These are phyloP conservation scores for Parafenestella ontariensis DNA, from an alignment of 2,329 filamentous ascomycete species.

Conservation along the genomic window DNA sequence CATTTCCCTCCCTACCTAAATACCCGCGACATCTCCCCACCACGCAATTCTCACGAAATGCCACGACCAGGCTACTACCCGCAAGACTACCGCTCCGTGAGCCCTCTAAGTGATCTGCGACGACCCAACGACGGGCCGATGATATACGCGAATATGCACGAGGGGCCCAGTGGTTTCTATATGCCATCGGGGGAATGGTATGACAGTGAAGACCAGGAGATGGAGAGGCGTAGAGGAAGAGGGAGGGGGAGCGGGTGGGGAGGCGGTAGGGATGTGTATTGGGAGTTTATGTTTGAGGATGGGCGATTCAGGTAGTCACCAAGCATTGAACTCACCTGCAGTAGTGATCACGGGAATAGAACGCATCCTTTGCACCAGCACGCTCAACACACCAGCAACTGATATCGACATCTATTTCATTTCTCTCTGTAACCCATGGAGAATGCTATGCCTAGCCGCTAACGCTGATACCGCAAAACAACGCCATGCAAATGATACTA, in stretches of 20 bases:
- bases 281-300: neutral
- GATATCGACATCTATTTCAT: conserved; percentile 5
- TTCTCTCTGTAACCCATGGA: conserved; percentile 2
- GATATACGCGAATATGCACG: neutral
- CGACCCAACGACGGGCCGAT: neutral
- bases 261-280: neutral
- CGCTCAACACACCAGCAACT: neutral
- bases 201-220: neutral
- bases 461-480: conserved; percentile 17
- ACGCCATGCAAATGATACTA: conserved; percentile 22
- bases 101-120: neutral
- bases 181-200: neutral
- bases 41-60: neutral
- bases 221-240: neutral
- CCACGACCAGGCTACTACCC: neutral
- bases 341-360: neutral
- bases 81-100: neutral
- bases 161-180: neutral
- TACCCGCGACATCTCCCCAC: neutral
- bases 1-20: too few species aligned
- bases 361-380: neutral
- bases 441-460: conserved; percentile 21
- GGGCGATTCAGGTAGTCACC: neutral
- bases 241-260: too few species aligned
- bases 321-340: too few species aligned